Conservation (phyloP, 805 yeast species). For the Lachancea nothofagi region DNA sequence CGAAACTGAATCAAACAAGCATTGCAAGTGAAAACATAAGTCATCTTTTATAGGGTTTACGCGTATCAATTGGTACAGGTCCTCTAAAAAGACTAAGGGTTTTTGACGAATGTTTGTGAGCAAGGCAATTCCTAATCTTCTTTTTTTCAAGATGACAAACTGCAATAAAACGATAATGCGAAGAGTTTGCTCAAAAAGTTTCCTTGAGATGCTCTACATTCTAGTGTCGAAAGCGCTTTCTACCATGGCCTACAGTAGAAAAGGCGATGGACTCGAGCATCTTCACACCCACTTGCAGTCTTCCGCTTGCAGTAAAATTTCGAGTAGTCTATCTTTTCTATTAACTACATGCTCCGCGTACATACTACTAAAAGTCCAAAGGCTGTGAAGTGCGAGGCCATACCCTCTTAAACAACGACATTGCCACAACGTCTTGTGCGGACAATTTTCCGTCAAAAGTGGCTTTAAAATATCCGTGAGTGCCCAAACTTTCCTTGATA, state of each 20-base stretch:
- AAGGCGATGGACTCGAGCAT: too few species aligned
- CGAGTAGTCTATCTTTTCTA: not conserved
- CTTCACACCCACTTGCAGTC: too few species aligned
- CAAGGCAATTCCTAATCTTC: too few species aligned
- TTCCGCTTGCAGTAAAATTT: too few species aligned
- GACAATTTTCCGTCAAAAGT: slow-evolving; percentile 85
- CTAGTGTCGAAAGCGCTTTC: too few species aligned
- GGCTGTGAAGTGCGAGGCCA: slow-evolving; percentile 59
- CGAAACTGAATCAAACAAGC: slow-evolving; percentile 81
- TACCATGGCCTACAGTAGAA: too few species aligned
- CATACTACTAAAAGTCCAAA: slow-evolving; percentile 1
- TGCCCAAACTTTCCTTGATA: slow-evolving; percentile 92
- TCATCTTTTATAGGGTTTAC: not conserved
- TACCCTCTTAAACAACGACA: slow-evolving; percentile 88
- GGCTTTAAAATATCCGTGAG: slow-evolving; percentile 97
- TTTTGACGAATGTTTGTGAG: too few species aligned
- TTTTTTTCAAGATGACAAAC: too few species aligned
- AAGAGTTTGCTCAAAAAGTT: too few species aligned
- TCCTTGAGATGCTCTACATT: too few species aligned
- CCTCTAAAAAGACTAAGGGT: not conserved
- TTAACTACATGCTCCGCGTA: not conserved
- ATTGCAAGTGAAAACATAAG: slow-evolving; percentile 63
- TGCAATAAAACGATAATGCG: too few species aligned
- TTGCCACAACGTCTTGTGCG: slow-evolving; percentile 88
- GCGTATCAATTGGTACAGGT: not conserved